A percentile compares a stretch with the other conserved stretches of the same genome.
Conservation (phyloP, 1,284 basidiomycete genomes). For the Waitea zeae region DNA sequence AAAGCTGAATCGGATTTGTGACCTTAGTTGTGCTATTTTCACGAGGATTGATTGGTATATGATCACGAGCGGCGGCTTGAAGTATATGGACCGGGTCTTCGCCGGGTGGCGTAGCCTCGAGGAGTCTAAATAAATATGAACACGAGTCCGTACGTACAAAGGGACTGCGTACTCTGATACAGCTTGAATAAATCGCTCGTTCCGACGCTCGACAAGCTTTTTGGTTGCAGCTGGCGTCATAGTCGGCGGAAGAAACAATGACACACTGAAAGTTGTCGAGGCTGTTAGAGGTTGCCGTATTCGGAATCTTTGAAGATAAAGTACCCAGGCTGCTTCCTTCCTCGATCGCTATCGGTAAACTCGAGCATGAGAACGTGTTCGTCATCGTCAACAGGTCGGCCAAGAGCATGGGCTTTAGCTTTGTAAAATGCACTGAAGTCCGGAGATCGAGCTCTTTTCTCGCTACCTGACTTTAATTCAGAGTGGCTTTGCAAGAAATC, state of each 20-base stretch:
- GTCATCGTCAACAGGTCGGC: conserved; percentile 14
- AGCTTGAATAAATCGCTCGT: conserved; percentile 48
- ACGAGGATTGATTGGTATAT: conserved; percentile 52
- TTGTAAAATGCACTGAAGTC: conserved; percentile 18
- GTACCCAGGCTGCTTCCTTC: conserved; percentile 18
- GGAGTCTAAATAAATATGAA: conserved; percentile 24
- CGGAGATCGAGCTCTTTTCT: conserved; percentile 13
- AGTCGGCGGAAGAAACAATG: conserved; percentile 22
- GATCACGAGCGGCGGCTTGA: conserved; percentile 45
- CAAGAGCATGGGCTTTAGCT: not conserved
- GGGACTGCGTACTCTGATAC: conserved; percentile 42
- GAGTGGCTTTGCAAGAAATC: conserved; percentile 46
- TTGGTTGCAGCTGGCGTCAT: conserved; percentile 42
- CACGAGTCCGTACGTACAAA: not conserved
- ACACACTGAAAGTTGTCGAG: conserved; percentile 1
- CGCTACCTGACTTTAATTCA: conserved; percentile 11
- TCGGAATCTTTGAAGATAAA: too few relatives aligned
- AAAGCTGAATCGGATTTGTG: conserved; percentile 7
- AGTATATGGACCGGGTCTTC: conserved; percentile 50
- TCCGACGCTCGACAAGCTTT: conserved; percentile 58
- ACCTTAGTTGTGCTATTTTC: too few relatives aligned
- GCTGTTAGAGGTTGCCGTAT: too few relatives aligned
- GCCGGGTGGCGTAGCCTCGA: conserved; percentile 31
- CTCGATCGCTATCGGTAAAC: conserved; percentile 40
- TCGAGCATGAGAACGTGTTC: conserved; percentile 64